Conservation (phyloP, 495 filamentous ascomycete species). For the Penicillium malachiteum region DNA sequence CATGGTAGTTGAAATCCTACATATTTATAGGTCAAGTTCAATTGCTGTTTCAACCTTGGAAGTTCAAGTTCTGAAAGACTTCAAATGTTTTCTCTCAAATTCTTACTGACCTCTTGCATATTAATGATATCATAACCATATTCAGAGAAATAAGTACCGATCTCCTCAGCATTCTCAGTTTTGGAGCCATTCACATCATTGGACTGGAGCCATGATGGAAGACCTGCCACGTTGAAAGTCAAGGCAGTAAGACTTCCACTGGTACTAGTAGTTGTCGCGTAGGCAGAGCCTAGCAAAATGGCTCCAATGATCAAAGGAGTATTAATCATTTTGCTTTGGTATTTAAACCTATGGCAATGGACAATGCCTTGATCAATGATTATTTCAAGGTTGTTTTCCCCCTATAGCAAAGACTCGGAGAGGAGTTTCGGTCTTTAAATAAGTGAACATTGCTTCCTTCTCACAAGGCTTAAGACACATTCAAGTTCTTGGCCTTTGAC, state of each 20-base stretch:
- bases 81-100: too few relatives aligned
- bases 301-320: background rate
- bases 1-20: conserved; percentile 68
- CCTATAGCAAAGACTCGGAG: too few relatives aligned
- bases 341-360: background rate
- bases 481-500: background rate
- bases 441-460: background rate
- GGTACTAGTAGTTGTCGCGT: conserved; percentile 15
- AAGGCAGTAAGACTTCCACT: conserved; percentile 50
- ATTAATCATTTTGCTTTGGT: background rate
- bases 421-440: background rate
- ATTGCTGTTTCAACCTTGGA: background rate
- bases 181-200: conserved; percentile 57
- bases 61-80: too few relatives aligned
- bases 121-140: conserved; percentile 59
- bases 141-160: conserved; percentile 48
- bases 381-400: background rate
- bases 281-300: conserved; percentile 1
- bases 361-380: background rate
- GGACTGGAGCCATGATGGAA: conserved; percentile 51
- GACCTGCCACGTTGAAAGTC: conserved; percentile 61
- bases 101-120: conserved; percentile 52
- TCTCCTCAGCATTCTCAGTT: conserved; percentile 43
- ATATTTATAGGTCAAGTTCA: background rate
- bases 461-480: too few relatives aligned